Percentiles rank a stretch among this genome's conserved stretches.
Evolutionary conservation across 148 eudicot genomes (phyloP).

Genomic region (Silene uniflora): DNA sequence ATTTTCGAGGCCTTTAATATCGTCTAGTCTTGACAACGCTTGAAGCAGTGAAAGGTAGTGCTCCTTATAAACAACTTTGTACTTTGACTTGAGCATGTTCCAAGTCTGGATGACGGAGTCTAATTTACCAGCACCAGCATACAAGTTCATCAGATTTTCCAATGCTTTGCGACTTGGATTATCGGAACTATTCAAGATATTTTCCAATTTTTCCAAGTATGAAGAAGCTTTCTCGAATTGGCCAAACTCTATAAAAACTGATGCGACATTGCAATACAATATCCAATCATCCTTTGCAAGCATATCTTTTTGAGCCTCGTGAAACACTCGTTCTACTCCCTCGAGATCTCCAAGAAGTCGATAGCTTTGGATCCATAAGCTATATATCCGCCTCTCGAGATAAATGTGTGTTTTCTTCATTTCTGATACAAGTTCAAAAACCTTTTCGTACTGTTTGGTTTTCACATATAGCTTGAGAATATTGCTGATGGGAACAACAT

Average conservation of each 20-base stretch:
- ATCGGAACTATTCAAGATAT: too few relatives aligned
- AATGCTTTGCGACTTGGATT: too few relatives aligned
- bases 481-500: constrained; percentile 37
- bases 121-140: too few relatives aligned
- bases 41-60: constrained; percentile 49
- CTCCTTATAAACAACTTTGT: constrained; percentile 29
- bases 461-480: constrained; percentile 50
- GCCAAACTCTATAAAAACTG: constrained; percentile 35
- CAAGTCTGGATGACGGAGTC: constrained; percentile 55
- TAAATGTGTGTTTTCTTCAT: constrained; percentile 54
- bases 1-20: too few relatives aligned
- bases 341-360: too few relatives aligned
- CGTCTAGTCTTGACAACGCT: constrained; percentile 51
- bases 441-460: constrained; percentile 58
- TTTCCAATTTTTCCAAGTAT: too few relatives aligned
- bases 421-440: constrained; percentile 43
- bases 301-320: too few relatives aligned
- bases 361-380: constrained; percentile 52
- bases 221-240: too few relatives aligned
- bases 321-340: too few relatives aligned
- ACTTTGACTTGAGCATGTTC: constrained; percentile 42
- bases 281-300: constrained; percentile 39
- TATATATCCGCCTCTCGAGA: constrained; percentile 33
- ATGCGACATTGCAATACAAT: constrained; percentile 48
- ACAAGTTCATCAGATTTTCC: too few relatives aligned